Percentiles rank a stretch among this genome's conserved stretches.
phyloP scores from a whole-genome alignment of 1,284 basidiomycete genomes.

The Bondarzewia mesenterica region DNA sequence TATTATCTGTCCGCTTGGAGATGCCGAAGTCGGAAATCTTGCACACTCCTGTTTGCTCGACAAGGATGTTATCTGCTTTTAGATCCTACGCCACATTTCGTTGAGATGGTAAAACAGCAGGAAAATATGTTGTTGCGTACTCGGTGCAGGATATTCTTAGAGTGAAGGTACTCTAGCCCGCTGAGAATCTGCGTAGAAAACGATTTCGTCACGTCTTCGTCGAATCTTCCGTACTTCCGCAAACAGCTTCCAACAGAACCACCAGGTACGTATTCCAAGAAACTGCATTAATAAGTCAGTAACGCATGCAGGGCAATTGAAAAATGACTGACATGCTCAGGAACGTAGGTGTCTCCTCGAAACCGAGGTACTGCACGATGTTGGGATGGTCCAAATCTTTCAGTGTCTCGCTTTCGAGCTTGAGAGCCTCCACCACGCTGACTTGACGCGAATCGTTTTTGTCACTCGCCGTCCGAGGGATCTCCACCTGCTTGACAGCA shows the following conservation, averaged over 20 bases:
- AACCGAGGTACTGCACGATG: conserved; percentile 97
- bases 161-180: conserved; percentile 92
- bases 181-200: conserved; percentile 91
- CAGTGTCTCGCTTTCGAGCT: conserved; percentile 90
- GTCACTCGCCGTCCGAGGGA: conserved; percentile 86
- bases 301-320: not conserved
- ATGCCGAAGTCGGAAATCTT: conserved; percentile 99
- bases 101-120: not conserved
- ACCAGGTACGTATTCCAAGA: conserved; percentile 97
- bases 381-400: conserved; percentile 97
- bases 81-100: conserved; percentile 55
- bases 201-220: conserved; percentile 87
- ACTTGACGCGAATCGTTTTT: conserved; percentile 82
- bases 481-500: conserved; percentile 98
- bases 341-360: conserved; percentile 86
- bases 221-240: conserved; percentile 88
- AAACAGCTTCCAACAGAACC: conserved; percentile 93
- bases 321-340: conserved; percentile 77
- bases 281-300: conserved; percentile 38
- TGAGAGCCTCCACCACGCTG: conserved; percentile 84
- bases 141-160: conserved; percentile 86
- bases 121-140: conserved; percentile 33
- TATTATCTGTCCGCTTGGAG: conserved; percentile 83
- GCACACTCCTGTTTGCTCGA: conserved; percentile 88
- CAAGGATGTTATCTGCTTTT: conserved; percentile 97